phyloP scores from a whole-genome alignment of 164 flowering plant genomes.

The Magnolia officinalis region DNA sequence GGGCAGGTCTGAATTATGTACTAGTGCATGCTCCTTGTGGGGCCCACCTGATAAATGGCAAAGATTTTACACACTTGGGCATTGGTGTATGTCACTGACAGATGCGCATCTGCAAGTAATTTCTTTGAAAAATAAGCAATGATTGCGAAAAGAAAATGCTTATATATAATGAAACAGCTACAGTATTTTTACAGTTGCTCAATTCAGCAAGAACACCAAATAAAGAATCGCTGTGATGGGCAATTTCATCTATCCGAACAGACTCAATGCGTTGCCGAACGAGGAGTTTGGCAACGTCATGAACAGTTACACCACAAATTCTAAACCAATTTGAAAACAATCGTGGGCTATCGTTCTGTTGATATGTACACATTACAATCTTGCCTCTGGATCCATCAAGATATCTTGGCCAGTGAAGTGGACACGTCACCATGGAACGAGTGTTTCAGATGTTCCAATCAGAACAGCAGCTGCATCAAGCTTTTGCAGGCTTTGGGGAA shows the following conservation, averaged over 20 bases:
- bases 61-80: background rate
- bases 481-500: background rate
- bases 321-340: background rate
- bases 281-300: background rate
- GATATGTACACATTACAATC: constrained; percentile 9
- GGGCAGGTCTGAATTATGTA: background rate
- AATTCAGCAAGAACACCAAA: background rate
- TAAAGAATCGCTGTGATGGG: background rate
- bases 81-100: background rate
- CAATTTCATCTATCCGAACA: background rate
- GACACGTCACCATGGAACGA: background rate
- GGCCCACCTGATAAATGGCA: background rate
- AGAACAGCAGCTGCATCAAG: background rate
- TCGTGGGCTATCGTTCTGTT: background rate
- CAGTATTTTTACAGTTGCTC: constrained; percentile 11
- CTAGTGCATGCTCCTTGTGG: background rate
- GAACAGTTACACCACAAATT: constrained; percentile 5
- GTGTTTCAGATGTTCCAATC: background rate
- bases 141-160: background rate
- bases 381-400: background rate
- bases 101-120: background rate
- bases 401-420: background rate
- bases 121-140: background rate
- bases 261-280: background rate
- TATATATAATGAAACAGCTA: background rate